Percentiles rank a stretch among this genome's conserved stretches.
These are phyloP conservation scores for Dryas drummondii DNA, from an alignment of 306 rosid species.

Conservation along the genomic window DNA sequence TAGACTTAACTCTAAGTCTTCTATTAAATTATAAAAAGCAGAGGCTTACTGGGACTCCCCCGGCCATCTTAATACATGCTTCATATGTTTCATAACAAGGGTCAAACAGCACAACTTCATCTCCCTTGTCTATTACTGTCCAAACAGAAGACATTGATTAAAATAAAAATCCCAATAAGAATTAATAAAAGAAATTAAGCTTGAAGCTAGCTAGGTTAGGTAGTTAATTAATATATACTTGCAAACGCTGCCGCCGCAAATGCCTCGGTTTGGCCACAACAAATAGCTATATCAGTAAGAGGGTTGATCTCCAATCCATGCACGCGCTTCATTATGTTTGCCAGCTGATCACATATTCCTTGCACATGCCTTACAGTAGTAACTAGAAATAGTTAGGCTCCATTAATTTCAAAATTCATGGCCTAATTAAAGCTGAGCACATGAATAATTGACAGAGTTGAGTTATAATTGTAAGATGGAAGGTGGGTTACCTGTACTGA, in stretches of 20 bases:
- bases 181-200: no score
- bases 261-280: conserved; percentile 87
- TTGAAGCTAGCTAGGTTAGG: background rate
- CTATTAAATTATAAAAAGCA: background rate
- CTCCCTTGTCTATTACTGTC: conserved; percentile 74
- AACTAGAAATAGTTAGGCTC: no score
- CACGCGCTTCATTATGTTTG: conserved; percentile 45
- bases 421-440: no score
- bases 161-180: no score
- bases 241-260: conserved; percentile 76
- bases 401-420: no score
- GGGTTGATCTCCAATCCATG: conserved; percentile 77
- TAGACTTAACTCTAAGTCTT: no score
- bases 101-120: conserved; percentile 70
- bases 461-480: no score
- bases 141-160: conserved; percentile 19
- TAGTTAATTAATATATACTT: conserved; percentile 26
- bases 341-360: conserved; percentile 67
- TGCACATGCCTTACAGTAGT: conserved; percentile 59
- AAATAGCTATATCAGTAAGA: conserved; percentile 68
- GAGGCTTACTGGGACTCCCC: conserved; percentile 76
- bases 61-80: conserved; percentile 58
- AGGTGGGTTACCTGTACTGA: conserved; percentile 53
- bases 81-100: conserved; percentile 70
- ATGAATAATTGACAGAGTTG: no score